Base-by-base conservation (phyloP, 1,139 yeast species). In the Geotrichum bryndzae region DNA sequence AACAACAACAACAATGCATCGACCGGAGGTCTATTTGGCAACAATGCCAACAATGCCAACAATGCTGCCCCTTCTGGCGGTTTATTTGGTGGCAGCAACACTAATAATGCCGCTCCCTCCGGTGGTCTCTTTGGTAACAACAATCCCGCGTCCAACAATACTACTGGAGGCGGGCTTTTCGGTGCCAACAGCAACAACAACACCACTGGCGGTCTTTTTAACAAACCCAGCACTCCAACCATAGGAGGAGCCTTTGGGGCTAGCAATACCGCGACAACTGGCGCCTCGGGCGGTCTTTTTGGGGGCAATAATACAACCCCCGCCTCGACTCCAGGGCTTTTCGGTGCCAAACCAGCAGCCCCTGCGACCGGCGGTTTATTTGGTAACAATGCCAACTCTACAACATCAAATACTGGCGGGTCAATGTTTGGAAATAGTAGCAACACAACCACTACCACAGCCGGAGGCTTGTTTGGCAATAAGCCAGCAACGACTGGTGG, bases 251-350 rank as follows among this genome's bases (percentile, higher is more conserved):
- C 33, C 18, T 51, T 51, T 27, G 54, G 54, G 5, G 13, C 13
- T 18, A 29, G 11, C 22, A 3, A 8, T 22, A 63, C 62, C 41
- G 63, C 57, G n/a, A 58, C 58, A 38, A 22, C 68, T 27, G 58
- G 67, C 15, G 51, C 70, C 31, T 41, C 68, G 18, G 74, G 76
- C 7, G 71, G 73, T 1, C 66, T 66, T 3, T 67, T 67, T 60
- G 68, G 68, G 25, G 59, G 61, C 18, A 58, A 62, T 3, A 57
- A 56, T 25, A 45, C 60, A n/a, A 35, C 56, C 23, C 11, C 52
- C 50, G 53, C 67, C 33, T 41, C 58, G 10, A 38, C 63, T 22
- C 53, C 53, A 6, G 57, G 59, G 18, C 48, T 62, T 11, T 60
- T 62, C 35, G 61, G 63, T 38, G 59, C 58, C 31, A 27, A n/a